Base-by-base conservation (phyloP, 352 stramenopile genomes). In the Phytophthora lateralis region DNA sequence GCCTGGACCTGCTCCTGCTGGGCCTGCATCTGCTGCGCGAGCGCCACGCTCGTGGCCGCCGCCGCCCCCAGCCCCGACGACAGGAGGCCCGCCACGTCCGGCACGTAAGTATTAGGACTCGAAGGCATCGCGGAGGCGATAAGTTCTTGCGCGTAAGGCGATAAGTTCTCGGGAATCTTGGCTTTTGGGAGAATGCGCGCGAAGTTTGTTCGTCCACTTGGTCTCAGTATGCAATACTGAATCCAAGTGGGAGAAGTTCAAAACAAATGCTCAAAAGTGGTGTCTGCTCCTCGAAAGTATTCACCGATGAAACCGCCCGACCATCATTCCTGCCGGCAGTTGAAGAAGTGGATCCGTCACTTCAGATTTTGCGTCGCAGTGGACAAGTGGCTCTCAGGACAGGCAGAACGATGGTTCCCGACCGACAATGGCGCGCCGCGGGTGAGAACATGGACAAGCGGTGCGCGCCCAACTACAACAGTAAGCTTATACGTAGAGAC, bases 371-470 rank as follows among this genome's bases (percentile, higher is more conserved):
- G 51, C 34, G 6, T 14, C 10, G 12, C 4, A 24, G 11, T 1
- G n/a, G 20, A 17, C 17, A 55, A 51, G 42, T 41, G 35, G 35
- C 0, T 38, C 32, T 8, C 30, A 37, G 10, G 30, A 43, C 11
- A n/a, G 17, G 21, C 11, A n/a, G 17, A n/a, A 34, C 14, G 35
- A 91, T 91, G 82, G 78, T 91, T 7, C 82, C 79, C 0, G 75
- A 91, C 49, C 73, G 73, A 39, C 43, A 89, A 74, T 91, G 79
- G 79, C 77, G 82, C 24, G 66, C 58, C 24, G 73, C 78, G 34
- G 82, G 82, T 11, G 60, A 85, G 42, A 91, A 89, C 56, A 88
- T 91, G 75, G 82, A 91, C 72, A 91, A 91, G 60, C 79, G 82
- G 80, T 88, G 60, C 15, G 66, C 47, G 4, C 11, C 7, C 3